Evolutionary conservation across 768 basidiomycete species (phyloP).

Genomic region (Mycena belliarum): DNA sequence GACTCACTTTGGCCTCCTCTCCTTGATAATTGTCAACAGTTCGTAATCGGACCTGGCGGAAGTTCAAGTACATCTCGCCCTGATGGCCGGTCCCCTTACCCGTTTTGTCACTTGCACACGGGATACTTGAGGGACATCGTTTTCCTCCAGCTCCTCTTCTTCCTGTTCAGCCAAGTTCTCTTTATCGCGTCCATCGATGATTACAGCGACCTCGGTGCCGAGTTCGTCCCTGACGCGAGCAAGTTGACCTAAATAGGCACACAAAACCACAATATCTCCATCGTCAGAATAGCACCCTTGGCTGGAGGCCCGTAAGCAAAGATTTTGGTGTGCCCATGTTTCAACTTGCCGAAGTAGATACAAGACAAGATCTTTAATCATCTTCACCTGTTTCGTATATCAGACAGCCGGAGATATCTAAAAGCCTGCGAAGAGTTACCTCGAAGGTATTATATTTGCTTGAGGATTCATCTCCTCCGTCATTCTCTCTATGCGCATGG

Average conservation of each 20-base stretch:
- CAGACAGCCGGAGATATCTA: not conserved
- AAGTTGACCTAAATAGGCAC: slow-evolving; percentile 49
- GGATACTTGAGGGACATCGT: slow-evolving; percentile 34
- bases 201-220: slow-evolving; percentile 51
- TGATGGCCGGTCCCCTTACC: slow-evolving; percentile 35
- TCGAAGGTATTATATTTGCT: slow-evolving; percentile 72
- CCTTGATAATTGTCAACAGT: slow-evolving; percentile 84
- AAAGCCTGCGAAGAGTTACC: slow-evolving; percentile 33
- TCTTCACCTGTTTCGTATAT: slow-evolving; percentile 34
- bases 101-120: slow-evolving; percentile 53
- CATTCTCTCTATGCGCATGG: slow-evolving; percentile 63
- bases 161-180: slow-evolving; percentile 58
- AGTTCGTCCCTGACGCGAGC: slow-evolving; percentile 42
- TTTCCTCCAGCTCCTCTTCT: slow-evolving; percentile 37
- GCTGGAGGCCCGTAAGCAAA: slow-evolving; percentile 21
- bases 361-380: slow-evolving; percentile 46
- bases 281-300: slow-evolving; percentile 47
- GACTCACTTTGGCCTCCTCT: slow-evolving; percentile 60
- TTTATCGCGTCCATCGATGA: slow-evolving; percentile 71
- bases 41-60: slow-evolving; percentile 58
- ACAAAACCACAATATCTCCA: slow-evolving; percentile 49
- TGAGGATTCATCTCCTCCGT: slow-evolving; percentile 57
- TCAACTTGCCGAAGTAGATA: slow-evolving; percentile 39
- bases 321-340: not conserved
- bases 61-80: not conserved